Percentiles rank a stretch among this genome's conserved stretches.
phyloP scores from a whole-genome alignment of 495 filamentous ascomycete genomes.

The Talaromyces nanjingensis region DNA sequence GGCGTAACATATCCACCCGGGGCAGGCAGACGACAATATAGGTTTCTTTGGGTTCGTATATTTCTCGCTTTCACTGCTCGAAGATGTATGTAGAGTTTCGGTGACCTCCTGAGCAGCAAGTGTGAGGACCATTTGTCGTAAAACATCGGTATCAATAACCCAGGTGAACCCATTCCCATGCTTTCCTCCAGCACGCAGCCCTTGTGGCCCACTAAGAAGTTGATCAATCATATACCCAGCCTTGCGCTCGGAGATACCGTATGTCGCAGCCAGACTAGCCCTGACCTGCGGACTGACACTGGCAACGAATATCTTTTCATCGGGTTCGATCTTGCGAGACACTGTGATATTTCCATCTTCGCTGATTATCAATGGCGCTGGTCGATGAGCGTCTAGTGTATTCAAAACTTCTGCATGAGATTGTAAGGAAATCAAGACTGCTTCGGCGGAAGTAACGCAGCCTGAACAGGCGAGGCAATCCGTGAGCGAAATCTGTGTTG shows the following conservation, averaged over 20 bases:
- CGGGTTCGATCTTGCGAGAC: conserved; percentile 25
- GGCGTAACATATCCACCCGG: conserved; percentile 97
- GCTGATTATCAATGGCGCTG: conserved; percentile 8
- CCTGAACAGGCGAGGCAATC: conserved; percentile 97
- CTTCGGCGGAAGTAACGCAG: conserved; percentile 95
- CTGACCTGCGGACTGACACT: conserved; percentile 86
- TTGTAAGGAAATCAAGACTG: conserved; percentile 86
- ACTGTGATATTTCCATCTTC: conserved; percentile 16
- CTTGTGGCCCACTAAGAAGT: conserved; percentile 63
- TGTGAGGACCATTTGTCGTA: conserved; percentile 69
- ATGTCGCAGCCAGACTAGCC: conserved; percentile 79
- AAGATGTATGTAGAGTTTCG: conserved; percentile 26
- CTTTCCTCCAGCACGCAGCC: conserved; percentile 59
- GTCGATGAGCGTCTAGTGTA: conserved; percentile 61
- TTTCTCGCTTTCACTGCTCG: conserved; percentile 12
- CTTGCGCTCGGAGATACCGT: conserved; percentile 61
- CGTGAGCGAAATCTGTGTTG: conserved; percentile 88
- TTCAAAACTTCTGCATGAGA: conserved; percentile 85
- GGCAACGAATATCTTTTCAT: conserved; percentile 73
- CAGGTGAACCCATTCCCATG: conserved; percentile 74
- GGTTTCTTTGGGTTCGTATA: conserved; percentile 51
- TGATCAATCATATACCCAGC: conserved; percentile 78
- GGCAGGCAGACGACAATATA: conserved; percentile 84
- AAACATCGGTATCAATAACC: conserved; percentile 78
- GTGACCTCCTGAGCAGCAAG: conserved; percentile 74